phyloP scores from a whole-genome alignment of 2,329 filamentous ascomycete genomes.

The Diaporthe nobilis region DNA sequence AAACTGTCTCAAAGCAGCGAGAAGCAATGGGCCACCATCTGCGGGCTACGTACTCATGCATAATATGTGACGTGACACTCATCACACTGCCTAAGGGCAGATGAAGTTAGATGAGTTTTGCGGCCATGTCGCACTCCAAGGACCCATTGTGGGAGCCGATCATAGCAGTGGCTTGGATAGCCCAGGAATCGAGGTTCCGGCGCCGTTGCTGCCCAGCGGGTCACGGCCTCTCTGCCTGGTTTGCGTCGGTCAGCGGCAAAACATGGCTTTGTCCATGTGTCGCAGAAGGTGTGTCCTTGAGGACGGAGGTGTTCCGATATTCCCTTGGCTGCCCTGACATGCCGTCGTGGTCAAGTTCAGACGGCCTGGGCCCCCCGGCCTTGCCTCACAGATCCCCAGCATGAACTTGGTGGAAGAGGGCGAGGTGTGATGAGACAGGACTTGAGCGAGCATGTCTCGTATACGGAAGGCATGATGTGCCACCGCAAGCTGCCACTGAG shows the following conservation, averaged over 20 bases:
- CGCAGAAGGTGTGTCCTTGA: constrained; percentile 23
- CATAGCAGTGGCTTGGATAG: constrained; percentile 3
- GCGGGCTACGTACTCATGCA: neutral
- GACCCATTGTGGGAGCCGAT: neutral
- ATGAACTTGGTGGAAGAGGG: neutral
- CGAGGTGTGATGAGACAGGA: constrained; percentile 26
- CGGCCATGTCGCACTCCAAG: neutral
- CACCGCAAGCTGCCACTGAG: neutral
- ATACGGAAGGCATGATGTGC: constrained; percentile 19
- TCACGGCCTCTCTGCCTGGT: neutral
- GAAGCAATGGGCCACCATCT: neutral
- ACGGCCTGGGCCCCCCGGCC: constrained; percentile 8
- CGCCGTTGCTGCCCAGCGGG: constrained; percentile 9
- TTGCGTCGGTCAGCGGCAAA: constrained; percentile 6
- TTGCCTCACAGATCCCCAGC: neutral
- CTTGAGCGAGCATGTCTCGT: neutral
- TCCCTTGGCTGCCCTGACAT: constrained; percentile 13
- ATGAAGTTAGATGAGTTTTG: neutral
- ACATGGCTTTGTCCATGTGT: constrained; percentile 1
- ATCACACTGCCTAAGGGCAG: neutral
- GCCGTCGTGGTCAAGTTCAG: constrained; percentile 5
- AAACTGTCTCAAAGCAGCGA: neutral
- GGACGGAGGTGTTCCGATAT: constrained; percentile 4
- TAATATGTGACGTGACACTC: constrained; percentile 11
- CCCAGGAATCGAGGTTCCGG: neutral